These are phyloP conservation scores for Chamaenerion angustifolium DNA, from an alignment of 345 rosid genomes.

Conservation along the genomic window DNA sequence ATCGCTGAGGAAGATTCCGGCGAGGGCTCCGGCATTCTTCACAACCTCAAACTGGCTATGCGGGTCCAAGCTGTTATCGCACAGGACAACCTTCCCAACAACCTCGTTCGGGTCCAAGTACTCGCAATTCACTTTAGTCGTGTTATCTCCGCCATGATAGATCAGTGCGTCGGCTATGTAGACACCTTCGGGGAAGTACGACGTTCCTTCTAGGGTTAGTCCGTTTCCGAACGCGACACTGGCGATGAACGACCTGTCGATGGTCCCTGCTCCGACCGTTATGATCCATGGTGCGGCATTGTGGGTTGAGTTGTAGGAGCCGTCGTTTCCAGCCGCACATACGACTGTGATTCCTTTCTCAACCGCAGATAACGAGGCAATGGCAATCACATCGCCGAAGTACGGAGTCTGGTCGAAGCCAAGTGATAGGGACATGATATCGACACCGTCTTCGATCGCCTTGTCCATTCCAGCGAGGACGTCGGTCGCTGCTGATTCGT, in stretches of 20 bases:
- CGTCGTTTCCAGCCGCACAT: constrained; percentile 45
- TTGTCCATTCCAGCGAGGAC: constrained; percentile 61
- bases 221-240: constrained; percentile 17
- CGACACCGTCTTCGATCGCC: constrained; percentile 55
- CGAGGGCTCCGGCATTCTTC: constrained; percentile 18
- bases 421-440: constrained; percentile 43
- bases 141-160: constrained; percentile 12
- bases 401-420: constrained; percentile 23
- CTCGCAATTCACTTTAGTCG: constrained; percentile 12
- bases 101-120: constrained; percentile 13
- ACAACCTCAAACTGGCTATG: constrained; percentile 15
- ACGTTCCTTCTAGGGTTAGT: constrained; percentile 12
- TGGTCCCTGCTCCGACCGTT: constrained; percentile 28
- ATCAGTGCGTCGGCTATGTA: constrained; percentile 14
- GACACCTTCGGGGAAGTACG: constrained; percentile 18
- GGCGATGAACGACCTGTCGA: constrained; percentile 23
- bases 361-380: constrained; percentile 41
- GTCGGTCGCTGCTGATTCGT: constrained; percentile 20
- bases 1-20: constrained; percentile 19
- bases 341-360: constrained; percentile 33
- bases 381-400: constrained; percentile 29
- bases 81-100: constrained; percentile 23
- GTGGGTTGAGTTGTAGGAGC: constrained; percentile 8
- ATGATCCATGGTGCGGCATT: constrained; percentile 41
- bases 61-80: constrained; percentile 5